These are phyloP conservation scores for Phaeosphaeriaceae sp. DNA, from an alignment of 2,329 filamentous ascomycete genomes.

Conservation along the genomic window DNA sequence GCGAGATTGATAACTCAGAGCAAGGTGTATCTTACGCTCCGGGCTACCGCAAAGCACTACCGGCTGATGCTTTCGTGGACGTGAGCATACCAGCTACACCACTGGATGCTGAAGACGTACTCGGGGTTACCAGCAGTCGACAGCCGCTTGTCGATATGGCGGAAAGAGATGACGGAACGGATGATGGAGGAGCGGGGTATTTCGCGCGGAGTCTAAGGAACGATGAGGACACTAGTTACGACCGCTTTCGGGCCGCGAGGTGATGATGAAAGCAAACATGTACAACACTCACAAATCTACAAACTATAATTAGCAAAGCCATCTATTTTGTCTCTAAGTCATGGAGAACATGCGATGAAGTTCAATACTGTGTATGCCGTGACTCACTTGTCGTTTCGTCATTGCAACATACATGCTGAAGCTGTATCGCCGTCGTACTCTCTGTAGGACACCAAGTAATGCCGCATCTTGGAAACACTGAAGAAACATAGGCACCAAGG, in stretches of 20 bases:
- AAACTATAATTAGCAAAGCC: not conserved
- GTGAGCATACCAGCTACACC: slow-evolving; percentile 30
- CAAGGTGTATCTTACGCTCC: slow-evolving; percentile 33
- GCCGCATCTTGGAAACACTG: not conserved
- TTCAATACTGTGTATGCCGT: not conserved
- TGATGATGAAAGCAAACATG: not conserved
- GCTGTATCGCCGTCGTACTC: not conserved
- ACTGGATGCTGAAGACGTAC: slow-evolving; percentile 27
- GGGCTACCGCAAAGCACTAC: slow-evolving; percentile 33
- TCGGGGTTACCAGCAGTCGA: slow-evolving; percentile 20
- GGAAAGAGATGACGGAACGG: slow-evolving; percentile 6
- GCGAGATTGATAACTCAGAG: slow-evolving; percentile 21
- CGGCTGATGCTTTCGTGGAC: slow-evolving; percentile 22
- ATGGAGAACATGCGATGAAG: not conserved
- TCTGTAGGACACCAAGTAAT: not conserved
- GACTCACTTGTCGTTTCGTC: not conserved
- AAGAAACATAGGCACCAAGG: not conserved
- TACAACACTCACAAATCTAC: slow-evolving; percentile 2
- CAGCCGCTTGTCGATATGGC: slow-evolving; percentile 23
- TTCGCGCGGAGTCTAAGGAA: slow-evolving; percentile 6
- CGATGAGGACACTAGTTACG: slow-evolving; percentile 29
- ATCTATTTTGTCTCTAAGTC: not conserved
- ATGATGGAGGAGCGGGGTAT: slow-evolving; percentile 11
- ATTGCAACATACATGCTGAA: not conserved
- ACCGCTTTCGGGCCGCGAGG: slow-evolving; percentile 15